Evolutionary conservation across 108 stramenopile species (phyloP), one percentile per base, ranked within the genome.

Genomic region (Conticribra weissflogii): DNA sequence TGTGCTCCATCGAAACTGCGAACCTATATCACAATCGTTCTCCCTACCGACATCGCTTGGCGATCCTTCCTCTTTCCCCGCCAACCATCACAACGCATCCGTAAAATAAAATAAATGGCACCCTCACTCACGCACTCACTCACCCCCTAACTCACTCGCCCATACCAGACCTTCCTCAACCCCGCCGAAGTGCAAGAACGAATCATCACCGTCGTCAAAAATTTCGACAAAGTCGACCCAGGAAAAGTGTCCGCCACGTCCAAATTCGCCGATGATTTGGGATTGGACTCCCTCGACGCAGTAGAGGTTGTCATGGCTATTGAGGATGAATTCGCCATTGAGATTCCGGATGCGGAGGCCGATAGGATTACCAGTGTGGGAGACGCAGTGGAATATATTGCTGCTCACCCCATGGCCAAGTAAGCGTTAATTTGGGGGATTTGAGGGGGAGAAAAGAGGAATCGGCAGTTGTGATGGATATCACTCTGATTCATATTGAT

Each of bases 251-350:
- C 85, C 15, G 63, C 88, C 15, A 72, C 83, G 33, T 88, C 94
- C 54, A 91, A 88, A 63, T 99, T 99, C 76, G 68, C 83, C 41
- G 94, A 98, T 34, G 99, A 98, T 79, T 85, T 99, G 50, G 96
- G 96, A 48, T 85, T 99, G 63, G 99, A 99, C 79, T 98, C 97
- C 24, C 88, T 99, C 70, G 99, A 99, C 83, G 76, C 95, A 45
- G 99, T 99, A 2, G 96, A 98, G 83, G 94, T 98, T 63, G 97
- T 98, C 47, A 98, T 99, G 99, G 98, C 98, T 46, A 96, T 99
- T 73, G 99, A 99, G 82, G 99, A 99, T 78, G 99, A 99, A 86
- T 99, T 99, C 79, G 95, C 95, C 62, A 96, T 99, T 80, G 97
- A 98, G 74, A 99, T 99, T 82, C 99, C 99, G 22, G 99, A 99